These are phyloP conservation scores for Mallotus repandus DNA, from an alignment of 441 rosid species.

Conservation along the genomic window DNA sequence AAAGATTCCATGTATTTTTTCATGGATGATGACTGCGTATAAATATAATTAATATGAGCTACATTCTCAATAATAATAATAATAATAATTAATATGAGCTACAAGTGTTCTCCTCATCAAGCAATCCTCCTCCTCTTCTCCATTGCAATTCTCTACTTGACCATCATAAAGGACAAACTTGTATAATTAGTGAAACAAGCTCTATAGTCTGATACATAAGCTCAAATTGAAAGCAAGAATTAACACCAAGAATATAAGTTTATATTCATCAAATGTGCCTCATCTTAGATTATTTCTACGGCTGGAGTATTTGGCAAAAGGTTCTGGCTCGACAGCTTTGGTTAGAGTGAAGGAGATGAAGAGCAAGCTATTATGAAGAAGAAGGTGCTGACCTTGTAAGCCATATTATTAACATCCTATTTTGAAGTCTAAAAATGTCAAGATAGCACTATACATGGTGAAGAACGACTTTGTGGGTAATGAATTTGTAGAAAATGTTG, in stretches of 20 bases:
- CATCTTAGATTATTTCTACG: background rate
- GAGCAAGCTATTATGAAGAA: constrained; percentile 31
- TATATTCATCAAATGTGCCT: constrained; percentile 25
- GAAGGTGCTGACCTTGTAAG: constrained; percentile 34
- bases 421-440: background rate
- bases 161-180: background rate
- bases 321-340: constrained; percentile 32
- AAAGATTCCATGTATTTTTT: background rate
- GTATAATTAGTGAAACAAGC: no score
- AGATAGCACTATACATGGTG: background rate
- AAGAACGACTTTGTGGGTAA: background rate
- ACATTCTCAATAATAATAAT: no score
- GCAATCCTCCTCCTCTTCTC: constrained; percentile 55
- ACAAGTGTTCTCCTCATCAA: constrained; percentile 50
- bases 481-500: constrained; percentile 1
- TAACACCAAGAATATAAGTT: no score
- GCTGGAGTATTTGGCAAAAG: constrained; percentile 22
- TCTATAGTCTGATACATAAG: no score
- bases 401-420: constrained; percentile 14
- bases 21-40: constrained; percentile 42
- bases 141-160: constrained; percentile 35
- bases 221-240: no score
- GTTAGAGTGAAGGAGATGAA: constrained; percentile 34
- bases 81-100: constrained; percentile 57
- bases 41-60: no score